A percentile compares a stretch with the other conserved stretches of the same genome.
phyloP scores from a whole-genome alignment of 768 basidiomycete genomes.

The Mycena alexandri region DNA sequence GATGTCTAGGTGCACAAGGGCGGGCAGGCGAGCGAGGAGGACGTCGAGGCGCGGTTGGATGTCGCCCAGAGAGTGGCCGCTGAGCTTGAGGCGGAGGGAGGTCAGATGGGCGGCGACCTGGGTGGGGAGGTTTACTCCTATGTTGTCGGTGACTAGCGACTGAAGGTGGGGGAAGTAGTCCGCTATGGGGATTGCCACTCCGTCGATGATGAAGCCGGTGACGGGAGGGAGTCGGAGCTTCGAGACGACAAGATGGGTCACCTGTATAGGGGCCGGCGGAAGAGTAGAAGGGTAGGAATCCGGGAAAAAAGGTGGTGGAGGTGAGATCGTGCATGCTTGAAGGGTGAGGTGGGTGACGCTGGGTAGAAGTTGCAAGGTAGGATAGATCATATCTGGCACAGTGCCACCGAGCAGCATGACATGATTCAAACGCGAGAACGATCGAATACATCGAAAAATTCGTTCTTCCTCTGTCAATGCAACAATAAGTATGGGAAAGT shows the following conservation, averaged over 20 bases:
- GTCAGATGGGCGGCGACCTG: conserved; percentile 12
- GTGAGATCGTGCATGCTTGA: conserved; percentile 2
- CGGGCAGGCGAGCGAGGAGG: conserved; percentile 20
- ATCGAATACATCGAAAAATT: conserved; percentile 23
- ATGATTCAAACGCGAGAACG: conserved; percentile 14
- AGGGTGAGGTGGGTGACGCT: conserved; percentile 17
- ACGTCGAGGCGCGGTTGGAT: conserved; percentile 27
- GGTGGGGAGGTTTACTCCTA: conserved; percentile 22
- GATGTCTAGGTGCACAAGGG: conserved; percentile 10
- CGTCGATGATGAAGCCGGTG: neutral
- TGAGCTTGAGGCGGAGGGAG: conserved; percentile 19
- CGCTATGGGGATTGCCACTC: conserved; percentile 7
- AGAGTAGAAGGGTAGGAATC: conserved; percentile 2
- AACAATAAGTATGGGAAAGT: neutral
- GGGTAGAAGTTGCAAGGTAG: conserved; percentile 17
- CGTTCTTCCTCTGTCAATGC: conserved; percentile 1
- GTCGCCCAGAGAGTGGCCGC: neutral
- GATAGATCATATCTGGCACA: conserved; percentile 22
- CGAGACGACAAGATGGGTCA: conserved; percentile 19
- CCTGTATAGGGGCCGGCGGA: neutral
- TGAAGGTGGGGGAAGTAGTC: conserved; percentile 20
- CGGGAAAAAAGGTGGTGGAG: conserved; percentile 23
- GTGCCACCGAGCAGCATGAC: conserved; percentile 6
- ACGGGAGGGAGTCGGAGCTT: conserved; percentile 3
- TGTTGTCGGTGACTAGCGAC: conserved; percentile 14